A percentile compares a stretch with the other conserved stretches of the same genome.
phyloP scores from a whole-genome alignment of 2,329 filamentous ascomycete species.

The Pseudogymnoascus sp. region DNA sequence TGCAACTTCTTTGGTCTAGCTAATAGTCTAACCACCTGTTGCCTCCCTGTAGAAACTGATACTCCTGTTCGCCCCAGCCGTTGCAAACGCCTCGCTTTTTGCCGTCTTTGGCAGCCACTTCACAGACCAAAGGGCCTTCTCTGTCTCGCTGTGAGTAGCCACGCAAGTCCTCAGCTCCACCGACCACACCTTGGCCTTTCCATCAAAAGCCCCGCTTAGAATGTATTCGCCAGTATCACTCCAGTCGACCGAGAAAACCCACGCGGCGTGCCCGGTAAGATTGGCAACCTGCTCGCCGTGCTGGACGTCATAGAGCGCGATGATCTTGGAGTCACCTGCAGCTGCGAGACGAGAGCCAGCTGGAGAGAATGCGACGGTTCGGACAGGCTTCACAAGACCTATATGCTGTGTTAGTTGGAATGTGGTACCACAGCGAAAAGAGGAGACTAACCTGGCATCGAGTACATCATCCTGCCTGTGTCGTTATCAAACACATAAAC shows the following conservation, averaged over 20 bases:
- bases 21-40: slow-evolving; percentile 44
- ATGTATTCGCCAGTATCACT: slow-evolving; percentile 88
- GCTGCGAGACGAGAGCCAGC: slow-evolving; percentile 78
- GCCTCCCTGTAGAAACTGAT: slow-evolving; percentile 81
- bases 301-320: slow-evolving; percentile 84
- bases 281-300: slow-evolving; percentile 91
- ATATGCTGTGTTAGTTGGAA: not conserved
- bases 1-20: not conserved
- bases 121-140: slow-evolving; percentile 75
- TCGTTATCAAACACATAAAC: slow-evolving; percentile 95
- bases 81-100: slow-evolving; percentile 64
- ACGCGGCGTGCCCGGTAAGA: slow-evolving; percentile 69
- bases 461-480: slow-evolving; percentile 76
- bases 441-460: slow-evolving; percentile 60
- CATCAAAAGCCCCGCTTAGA: slow-evolving; percentile 80
- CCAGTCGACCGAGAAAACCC: slow-evolving; percentile 90
- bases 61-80: slow-evolving; percentile 67
- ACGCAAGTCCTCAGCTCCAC: slow-evolving; percentile 78
- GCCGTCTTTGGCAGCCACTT: slow-evolving; percentile 71
- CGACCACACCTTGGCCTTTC: slow-evolving; percentile 94
- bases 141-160: slow-evolving; percentile 86
- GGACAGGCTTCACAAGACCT: slow-evolving; percentile 82
- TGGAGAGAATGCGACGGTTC: slow-evolving; percentile 81
- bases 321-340: slow-evolving; percentile 79
- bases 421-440: not conserved